Conservation (phyloP, 495 filamentous ascomycete species). For the Extremus antarcticus region DNA sequence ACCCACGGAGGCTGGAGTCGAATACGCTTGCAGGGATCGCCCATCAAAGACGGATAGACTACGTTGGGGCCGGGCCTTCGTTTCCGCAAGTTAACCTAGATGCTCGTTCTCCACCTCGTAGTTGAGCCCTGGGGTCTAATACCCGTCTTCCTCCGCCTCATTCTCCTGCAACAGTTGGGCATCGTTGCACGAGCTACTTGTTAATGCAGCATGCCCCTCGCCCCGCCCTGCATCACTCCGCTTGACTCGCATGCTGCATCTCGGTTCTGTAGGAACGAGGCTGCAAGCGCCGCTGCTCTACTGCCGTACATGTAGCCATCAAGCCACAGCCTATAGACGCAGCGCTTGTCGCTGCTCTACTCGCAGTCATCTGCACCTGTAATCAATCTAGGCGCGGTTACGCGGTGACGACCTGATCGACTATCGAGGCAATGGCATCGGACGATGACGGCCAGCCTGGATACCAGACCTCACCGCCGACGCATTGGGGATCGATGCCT, state of each 20-base stretch:
- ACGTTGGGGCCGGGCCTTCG: not conserved
- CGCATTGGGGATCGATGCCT: constrained; percentile 4
- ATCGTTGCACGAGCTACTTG: not conserved
- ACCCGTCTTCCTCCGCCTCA: not conserved
- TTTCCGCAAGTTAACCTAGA: constrained; percentile 1
- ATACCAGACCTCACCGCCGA: constrained; percentile 15
- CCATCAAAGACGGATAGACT: not conserved
- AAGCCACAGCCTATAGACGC: constrained; percentile 15
- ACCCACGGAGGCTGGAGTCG: not conserved
- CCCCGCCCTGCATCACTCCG: not conserved
- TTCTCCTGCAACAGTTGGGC: not conserved
- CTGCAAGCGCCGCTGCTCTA: constrained; percentile 6
- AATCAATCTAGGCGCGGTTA: not conserved
- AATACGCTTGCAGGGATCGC: not conserved
- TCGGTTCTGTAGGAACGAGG: constrained; percentile 1
- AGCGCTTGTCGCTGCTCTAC: not conserved
- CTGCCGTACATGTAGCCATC: constrained; percentile 4
- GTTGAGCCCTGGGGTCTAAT: not conserved
- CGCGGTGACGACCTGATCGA: constrained; percentile 5
- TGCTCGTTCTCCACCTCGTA: not conserved
- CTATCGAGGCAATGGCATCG: constrained; percentile 7
- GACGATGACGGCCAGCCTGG: constrained; percentile 8
- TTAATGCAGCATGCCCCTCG: constrained; percentile 5
- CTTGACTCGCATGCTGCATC: constrained; percentile 10
- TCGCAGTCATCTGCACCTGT: not conserved